phyloP scores from a whole-genome alignment of 441 rosid genomes.

The Omphalea diandra region DNA sequence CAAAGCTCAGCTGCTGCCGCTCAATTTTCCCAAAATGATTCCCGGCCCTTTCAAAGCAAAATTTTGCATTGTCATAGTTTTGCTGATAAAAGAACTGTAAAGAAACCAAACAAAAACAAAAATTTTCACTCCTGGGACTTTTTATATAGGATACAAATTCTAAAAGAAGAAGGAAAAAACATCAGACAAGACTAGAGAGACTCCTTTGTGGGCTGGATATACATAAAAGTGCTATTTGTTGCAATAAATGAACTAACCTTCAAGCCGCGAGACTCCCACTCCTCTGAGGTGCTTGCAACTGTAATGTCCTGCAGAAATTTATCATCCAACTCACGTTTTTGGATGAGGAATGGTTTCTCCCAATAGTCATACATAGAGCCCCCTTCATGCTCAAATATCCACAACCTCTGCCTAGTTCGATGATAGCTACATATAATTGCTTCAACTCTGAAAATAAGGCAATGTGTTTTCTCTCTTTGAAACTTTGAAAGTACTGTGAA shows the following conservation, averaged over 20 bases:
- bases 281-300: conserved; percentile 46
- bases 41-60: conserved; percentile 53
- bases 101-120: background rate
- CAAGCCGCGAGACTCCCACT: conserved; percentile 48
- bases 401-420: conserved; percentile 51
- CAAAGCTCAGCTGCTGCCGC: conserved; percentile 37
- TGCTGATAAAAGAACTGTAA: conserved; percentile 42
- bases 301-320: conserved; percentile 41
- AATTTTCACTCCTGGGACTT: too few relatives aligned
- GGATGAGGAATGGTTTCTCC: conserved; percentile 41
- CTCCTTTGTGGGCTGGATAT: too few relatives aligned
- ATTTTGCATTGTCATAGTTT: conserved; percentile 46
- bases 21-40: conserved; percentile 33
- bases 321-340: conserved; percentile 34
- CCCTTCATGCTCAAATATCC: conserved; percentile 46
- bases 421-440: conserved; percentile 58
- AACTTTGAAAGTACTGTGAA: conserved; percentile 35
- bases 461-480: conserved; percentile 36
- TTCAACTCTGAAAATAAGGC: conserved; percentile 57
- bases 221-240: background rate
- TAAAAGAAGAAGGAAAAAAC: too few relatives aligned
- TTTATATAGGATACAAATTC: too few relatives aligned
- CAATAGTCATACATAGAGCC: conserved; percentile 50
- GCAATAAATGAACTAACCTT: conserved; percentile 31
- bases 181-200: too few relatives aligned